Conservation (phyloP, 306 rosid species). For the Malus asiatica region DNA sequence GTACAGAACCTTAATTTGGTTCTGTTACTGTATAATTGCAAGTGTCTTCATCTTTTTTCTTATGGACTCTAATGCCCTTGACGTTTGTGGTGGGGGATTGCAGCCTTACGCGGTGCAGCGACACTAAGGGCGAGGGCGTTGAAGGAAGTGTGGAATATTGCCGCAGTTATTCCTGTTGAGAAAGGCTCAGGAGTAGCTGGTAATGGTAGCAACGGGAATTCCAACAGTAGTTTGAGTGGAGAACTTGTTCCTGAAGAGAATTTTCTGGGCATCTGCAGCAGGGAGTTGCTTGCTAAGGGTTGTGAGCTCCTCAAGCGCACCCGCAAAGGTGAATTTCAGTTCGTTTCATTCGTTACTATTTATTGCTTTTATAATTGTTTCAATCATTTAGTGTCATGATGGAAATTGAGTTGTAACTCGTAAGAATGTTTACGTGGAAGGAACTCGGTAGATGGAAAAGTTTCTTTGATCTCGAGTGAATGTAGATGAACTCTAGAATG, state of each 20-base stretch:
- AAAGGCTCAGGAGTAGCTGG: conserved; percentile 36
- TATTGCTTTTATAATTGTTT: background rate
- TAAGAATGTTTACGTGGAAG: background rate
- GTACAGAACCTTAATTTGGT: conserved; percentile 9
- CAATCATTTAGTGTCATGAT: background rate
- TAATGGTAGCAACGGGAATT: conserved; percentile 30
- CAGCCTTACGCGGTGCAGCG: conserved; percentile 94
- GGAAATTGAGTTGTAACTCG: background rate
- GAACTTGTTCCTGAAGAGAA: conserved; percentile 60
- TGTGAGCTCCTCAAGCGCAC: conserved; percentile 89
- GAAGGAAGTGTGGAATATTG: conserved; percentile 92
- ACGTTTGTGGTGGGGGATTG: conserved; percentile 4
- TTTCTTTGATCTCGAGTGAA: background rate
- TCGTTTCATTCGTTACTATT: background rate
- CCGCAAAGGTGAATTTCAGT: conserved; percentile 49
- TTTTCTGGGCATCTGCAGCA: conserved; percentile 60
- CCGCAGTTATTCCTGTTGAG: conserved; percentile 79
- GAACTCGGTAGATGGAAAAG: background rate
- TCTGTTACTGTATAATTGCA: background rate
- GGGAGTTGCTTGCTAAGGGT: conserved; percentile 71
- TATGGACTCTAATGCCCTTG: background rate
- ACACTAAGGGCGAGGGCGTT: conserved; percentile 89
- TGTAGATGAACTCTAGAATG: background rate
- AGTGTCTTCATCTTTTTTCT: background rate
- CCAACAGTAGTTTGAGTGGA: conserved; percentile 59